Evolutionary conservation across 202 grass and related monocot species (phyloP).

Genomic region (Hordeum pubiflorum): DNA sequence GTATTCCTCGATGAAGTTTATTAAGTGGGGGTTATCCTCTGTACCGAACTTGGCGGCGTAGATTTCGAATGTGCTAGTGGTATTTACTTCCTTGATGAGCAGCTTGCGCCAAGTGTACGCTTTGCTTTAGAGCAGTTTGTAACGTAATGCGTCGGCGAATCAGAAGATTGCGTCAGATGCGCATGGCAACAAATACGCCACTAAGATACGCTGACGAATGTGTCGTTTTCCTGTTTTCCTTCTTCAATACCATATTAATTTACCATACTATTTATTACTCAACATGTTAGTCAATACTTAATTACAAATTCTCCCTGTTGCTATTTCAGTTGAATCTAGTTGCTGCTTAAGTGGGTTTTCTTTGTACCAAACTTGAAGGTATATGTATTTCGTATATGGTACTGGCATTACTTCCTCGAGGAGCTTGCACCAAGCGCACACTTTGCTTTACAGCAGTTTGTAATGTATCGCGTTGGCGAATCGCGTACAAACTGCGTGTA

Average conservation of each 20-base stretch:
- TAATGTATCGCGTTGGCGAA: not conserved
- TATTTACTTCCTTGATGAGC: not conserved
- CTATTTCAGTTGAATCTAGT: not conserved
- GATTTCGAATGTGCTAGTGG: not conserved
- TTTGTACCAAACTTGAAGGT: not conserved
- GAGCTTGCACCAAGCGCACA: not conserved
- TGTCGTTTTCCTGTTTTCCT: not conserved
- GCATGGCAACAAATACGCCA: not conserved
- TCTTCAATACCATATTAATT: not conserved
- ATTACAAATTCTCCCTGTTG: not conserved
- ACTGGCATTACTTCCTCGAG: not conserved
- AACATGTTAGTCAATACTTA: not conserved
- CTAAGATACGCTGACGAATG: not conserved
- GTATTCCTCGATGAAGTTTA: not conserved
- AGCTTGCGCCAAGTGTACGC: not conserved
- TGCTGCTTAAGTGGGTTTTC: not conserved
- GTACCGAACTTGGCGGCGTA: not conserved
- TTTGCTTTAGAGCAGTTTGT: not conserved
- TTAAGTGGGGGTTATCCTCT: not conserved
- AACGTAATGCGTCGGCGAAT: not conserved
- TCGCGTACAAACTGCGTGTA: not conserved
- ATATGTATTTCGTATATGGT: not conserved
- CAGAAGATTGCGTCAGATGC: not conserved
- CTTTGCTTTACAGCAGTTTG: not conserved
- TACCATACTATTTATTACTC: not conserved